A percentile compares a stretch with the other conserved stretches of the same genome.
These are phyloP conservation scores for Solanum chilense DNA, from an alignment of 257 asterid genomes.

Conservation along the genomic window DNA sequence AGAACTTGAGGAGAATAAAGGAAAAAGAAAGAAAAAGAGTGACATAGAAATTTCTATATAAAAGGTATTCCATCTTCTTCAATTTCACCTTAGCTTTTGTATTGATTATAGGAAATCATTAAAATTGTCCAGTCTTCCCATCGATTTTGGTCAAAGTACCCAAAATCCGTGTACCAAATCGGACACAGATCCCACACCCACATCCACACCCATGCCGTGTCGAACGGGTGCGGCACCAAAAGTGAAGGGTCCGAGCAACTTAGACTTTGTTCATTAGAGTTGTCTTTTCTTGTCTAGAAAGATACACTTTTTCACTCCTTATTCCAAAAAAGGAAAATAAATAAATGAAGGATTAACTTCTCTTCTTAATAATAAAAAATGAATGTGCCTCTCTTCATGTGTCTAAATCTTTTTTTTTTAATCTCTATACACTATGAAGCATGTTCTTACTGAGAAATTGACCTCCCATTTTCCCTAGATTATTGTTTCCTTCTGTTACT, in stretches of 20 bases:
- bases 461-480: conserved; percentile 8
- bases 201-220: neutral
- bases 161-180: neutral
- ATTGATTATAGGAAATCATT: too few species aligned
- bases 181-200: neutral
- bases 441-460: neutral
- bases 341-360: neutral
- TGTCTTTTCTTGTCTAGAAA: neutral
- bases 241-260: neutral
- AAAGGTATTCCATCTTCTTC: neutral
- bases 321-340: neutral
- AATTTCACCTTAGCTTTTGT: neutral
- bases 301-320: neutral
- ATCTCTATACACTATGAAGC: neutral
- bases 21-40: neutral
- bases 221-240: neutral
- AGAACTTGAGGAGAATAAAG: neutral
- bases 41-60: neutral
- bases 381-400: neutral
- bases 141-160: neutral
- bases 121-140: neutral
- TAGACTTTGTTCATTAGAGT: neutral
- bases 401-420: neutral
- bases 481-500: conserved; percentile 26
- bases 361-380: neutral